Conservation (phyloP, 139 green algal species). For the Haematococcus sp. region DNA sequence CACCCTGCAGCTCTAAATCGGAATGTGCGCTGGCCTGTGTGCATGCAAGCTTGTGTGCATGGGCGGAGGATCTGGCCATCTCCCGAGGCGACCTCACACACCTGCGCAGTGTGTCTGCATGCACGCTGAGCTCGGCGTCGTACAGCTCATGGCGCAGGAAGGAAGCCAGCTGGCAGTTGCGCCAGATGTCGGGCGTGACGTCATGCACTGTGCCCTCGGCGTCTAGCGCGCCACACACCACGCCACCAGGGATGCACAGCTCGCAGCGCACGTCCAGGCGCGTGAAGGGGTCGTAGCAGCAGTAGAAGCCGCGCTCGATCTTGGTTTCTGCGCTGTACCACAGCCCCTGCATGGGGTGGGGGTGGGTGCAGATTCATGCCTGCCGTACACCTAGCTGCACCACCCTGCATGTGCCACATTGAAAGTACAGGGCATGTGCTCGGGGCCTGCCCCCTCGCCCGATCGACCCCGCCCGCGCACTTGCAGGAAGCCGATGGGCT, state of each 20-base stretch:
- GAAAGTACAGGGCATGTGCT: neutral
- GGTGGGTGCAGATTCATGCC: neutral
- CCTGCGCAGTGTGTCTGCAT: conserved; percentile 11
- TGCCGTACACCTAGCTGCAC: too few relatives aligned
- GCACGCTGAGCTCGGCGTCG: conserved; percentile 40
- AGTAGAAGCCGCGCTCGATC: conserved; percentile 69
- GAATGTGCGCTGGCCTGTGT: neutral
- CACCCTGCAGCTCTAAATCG: neutral
- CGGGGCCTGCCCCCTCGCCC: neutral
- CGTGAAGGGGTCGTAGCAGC: conserved; percentile 60
- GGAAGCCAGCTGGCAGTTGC: conserved; percentile 39
- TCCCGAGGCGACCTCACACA: neutral
- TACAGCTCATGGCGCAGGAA: conserved; percentile 54
- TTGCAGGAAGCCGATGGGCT: conserved; percentile 40
- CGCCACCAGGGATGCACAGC: conserved; percentile 44
- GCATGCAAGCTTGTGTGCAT: neutral
- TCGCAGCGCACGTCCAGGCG: conserved; percentile 60
- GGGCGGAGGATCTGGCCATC: too few relatives aligned
- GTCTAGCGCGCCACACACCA: conserved; percentile 44
- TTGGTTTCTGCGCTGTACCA: conserved; percentile 32
- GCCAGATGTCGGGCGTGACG: conserved; percentile 34
- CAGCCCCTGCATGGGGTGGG: conserved; percentile 30
- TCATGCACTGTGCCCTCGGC: conserved; percentile 39
- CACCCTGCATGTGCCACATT: conserved; percentile 1
- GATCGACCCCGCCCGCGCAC: neutral